Conservation (phyloP, 2,329 filamentous ascomycete genomes). For the Penicillium sumatraense region DNA sequence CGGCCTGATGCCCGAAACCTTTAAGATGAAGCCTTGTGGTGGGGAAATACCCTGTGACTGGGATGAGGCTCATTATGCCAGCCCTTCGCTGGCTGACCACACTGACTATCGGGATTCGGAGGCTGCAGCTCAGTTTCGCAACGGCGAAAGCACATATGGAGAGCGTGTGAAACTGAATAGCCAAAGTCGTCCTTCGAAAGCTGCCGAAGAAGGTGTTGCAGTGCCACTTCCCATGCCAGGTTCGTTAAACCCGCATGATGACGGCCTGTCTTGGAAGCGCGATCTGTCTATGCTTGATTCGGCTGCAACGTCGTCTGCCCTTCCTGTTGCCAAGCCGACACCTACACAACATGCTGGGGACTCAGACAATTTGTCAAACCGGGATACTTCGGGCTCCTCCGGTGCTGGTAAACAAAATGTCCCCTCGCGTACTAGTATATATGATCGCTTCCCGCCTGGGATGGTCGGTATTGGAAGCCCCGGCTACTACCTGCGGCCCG, state of each 20-base stretch:
- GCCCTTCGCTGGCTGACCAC: not conserved
- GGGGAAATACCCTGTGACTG: constrained; percentile 52
- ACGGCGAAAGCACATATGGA: constrained; percentile 29
- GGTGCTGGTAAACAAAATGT: constrained; percentile 3
- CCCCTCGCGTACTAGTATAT: constrained; percentile 23
- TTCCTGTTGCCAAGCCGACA: constrained; percentile 1
- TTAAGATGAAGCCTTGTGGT: constrained; percentile 58
- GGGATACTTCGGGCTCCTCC: constrained; percentile 16
- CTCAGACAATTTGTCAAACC: constrained; percentile 10
- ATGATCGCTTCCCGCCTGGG: constrained; percentile 49
- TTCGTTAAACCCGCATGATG: constrained; percentile 27
- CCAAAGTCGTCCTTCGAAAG: constrained; percentile 11
- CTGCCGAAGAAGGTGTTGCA: constrained; percentile 2
- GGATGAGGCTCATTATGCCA: constrained; percentile 48
- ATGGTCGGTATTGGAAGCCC: constrained; percentile 44
- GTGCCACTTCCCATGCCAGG: constrained; percentile 29
- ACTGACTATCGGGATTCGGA: constrained; percentile 38
- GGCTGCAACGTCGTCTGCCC: not conserved
- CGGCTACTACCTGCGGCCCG: constrained; percentile 59
- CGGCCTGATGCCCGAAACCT: constrained; percentile 66
- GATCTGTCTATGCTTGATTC: constrained; percentile 11
- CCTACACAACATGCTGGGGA: not conserved
- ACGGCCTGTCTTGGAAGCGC: constrained; percentile 21
- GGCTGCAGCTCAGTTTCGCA: constrained; percentile 31
- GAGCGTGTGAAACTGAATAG: constrained; percentile 25